Base-by-base conservation (phyloP, 2,329 filamentous ascomycete species). In the Emergomyces pasteurianus region DNA sequence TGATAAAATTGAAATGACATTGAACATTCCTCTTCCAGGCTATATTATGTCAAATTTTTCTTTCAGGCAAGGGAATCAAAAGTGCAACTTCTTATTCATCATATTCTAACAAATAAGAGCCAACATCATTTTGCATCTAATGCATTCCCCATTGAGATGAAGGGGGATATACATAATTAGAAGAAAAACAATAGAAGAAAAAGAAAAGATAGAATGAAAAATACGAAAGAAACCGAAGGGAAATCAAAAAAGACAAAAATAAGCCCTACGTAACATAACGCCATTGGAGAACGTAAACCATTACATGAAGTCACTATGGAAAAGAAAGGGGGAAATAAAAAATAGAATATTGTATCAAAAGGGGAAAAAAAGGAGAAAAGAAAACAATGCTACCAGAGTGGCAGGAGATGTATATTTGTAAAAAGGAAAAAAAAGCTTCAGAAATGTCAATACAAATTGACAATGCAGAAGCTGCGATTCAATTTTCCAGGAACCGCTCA, bases 241-340 rank as follows among this genome's bases (percentile, higher is more conserved):
- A 46, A 58, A 38, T 61, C 46, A 56, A 59, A 50, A 60, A 58
- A 46, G 52, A 40, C 59, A 26, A 63, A 34, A 52, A 56, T 59
- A 62, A 61, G 58, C n/a, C 18, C 42, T n/a, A 43, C 18, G 10
- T 18, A 43, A 43, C 42, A n/a, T 21, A 43, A 43, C 42, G 42
- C 42, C 42, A 21, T 43, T 18, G 18, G 42, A 43, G 42, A 43
- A 9, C 18, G 42, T 43, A 21, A 43, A 43, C 42, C 42, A 43
- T 43, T 43, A 43, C n/a, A 43, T n/a, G 28, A 63, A 64, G 59
- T 55, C 46, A 58, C 50, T 54, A 62, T 53, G 31, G 31, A 46
- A 62, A 54, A 52, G 46, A 49, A 40, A 60, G 34, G 50, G 21
- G 10, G n/a, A n/a, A n/a, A n/a, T n/a, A n/a, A n/a, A n/a, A n/a